phyloP scores from a whole-genome alignment of 352 stramenopile genomes.

The Phytopythium litorale region DNA sequence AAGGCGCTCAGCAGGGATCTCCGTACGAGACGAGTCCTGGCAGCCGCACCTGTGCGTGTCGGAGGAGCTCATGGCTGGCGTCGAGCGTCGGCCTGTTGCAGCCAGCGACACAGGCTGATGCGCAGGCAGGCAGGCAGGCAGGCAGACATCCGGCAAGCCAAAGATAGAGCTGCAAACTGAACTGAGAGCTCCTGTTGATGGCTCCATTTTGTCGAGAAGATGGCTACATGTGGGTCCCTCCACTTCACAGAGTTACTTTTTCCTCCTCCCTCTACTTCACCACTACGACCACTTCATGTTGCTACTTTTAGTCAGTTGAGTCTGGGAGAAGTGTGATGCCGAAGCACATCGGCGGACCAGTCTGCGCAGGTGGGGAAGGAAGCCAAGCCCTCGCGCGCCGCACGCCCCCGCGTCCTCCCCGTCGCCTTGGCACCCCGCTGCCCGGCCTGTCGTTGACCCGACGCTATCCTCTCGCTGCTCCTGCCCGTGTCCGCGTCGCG shows the following conservation, averaged over 20 bases:
- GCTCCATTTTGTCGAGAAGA: no score
- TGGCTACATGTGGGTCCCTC: no score
- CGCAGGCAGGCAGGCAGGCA: no score
- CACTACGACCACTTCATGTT: no score
- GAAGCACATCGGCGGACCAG: no score
- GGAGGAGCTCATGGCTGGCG: not conserved
- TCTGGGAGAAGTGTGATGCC: no score
- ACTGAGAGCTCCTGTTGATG: no score
- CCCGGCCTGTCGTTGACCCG: not conserved
- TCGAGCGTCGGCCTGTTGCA: no score
- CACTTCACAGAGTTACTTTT: no score
- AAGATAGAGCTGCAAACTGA: not conserved
- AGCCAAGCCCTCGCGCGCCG: not conserved
- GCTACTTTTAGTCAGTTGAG: constrained; percentile 3
- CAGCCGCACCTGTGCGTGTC: not conserved
- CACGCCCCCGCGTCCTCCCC: not conserved
- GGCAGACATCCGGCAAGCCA: not conserved
- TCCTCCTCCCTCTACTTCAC: no score
- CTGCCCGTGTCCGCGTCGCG: not conserved
- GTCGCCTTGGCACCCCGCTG: not conserved
- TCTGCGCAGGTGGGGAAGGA: no score
- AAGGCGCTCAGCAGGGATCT: not conserved
- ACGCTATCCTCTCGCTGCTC: not conserved
- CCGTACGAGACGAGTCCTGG: not conserved
- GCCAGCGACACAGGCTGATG: no score